Percentiles rank a stretch among this genome's conserved stretches.
Conservation (phyloP, 495 filamentous ascomycete species). For the Penicillium bovifimosum region DNA sequence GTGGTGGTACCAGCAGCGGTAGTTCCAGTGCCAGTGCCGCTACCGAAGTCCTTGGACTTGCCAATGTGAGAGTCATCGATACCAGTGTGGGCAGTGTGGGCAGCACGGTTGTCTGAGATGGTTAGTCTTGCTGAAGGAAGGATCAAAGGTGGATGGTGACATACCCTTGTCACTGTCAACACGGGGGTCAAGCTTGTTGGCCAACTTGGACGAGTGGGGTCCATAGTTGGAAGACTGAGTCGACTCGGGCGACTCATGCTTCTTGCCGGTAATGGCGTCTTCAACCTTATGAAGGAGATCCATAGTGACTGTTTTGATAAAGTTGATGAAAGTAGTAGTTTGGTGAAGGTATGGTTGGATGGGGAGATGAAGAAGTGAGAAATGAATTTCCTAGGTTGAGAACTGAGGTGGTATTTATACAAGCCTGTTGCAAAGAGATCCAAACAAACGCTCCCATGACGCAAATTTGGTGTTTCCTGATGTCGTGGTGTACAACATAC, state of each 20-base stretch:
- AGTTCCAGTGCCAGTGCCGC: not conserved
- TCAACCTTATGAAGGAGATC: slow-evolving; percentile 9
- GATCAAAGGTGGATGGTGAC: not conserved
- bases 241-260: slow-evolving; percentile 2
- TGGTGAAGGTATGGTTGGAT: not conserved
- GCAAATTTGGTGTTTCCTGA: not conserved
- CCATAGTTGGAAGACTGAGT: slow-evolving; percentile 18
- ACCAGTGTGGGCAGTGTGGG: not conserved
- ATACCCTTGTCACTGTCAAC: slow-evolving; percentile 39
- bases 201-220: slow-evolving; percentile 33
- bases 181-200: slow-evolving; percentile 45
- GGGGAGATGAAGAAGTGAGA: not conserved
- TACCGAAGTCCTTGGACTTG: not conserved
- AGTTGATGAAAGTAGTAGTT: not conserved
- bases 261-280: slow-evolving; percentile 9
- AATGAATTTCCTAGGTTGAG: not conserved
- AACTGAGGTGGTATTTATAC: not conserved
- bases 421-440: not conserved
- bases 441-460: not conserved
- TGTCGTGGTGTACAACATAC: not conserved
- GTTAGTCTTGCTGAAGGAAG: not conserved
- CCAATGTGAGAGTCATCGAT: not conserved
- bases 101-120: slow-evolving; percentile 3
- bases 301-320: not conserved
- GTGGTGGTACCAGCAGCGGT: not conserved